These are phyloP conservation scores for Lepidopterella palustris DNA, from an alignment of 495 filamentous ascomycete species.

Conservation along the genomic window DNA sequence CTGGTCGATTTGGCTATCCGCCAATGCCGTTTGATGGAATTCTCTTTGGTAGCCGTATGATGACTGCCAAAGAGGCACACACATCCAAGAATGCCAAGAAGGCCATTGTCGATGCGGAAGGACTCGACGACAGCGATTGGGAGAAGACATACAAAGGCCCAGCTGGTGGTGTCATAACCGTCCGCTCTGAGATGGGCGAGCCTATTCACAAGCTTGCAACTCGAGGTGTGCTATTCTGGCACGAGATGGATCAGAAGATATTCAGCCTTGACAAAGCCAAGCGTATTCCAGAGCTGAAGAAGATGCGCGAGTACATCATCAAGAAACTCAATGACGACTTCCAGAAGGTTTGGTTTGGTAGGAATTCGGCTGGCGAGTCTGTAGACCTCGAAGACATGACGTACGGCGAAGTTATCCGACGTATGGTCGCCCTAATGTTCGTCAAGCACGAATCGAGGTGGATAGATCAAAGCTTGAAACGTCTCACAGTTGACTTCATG, in stretches of 20 bases:
- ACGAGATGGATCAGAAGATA: slow-evolving; percentile 96
- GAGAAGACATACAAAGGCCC: slow-evolving; percentile 93
- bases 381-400: slow-evolving; percentile 99
- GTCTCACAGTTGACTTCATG: slow-evolving; percentile 88
- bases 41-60: slow-evolving; percentile 85
- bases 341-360: slow-evolving; percentile 97
- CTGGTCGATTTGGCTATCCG: slow-evolving; percentile 74
- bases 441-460: slow-evolving; percentile 88
- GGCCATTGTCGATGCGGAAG: slow-evolving; percentile 85
- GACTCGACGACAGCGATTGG: slow-evolving; percentile 84
- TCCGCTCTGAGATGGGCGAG: slow-evolving; percentile 97
- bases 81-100: slow-evolving; percentile 91
- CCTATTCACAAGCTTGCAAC: slow-evolving; percentile 98
- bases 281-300: slow-evolving; percentile 83
- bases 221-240: slow-evolving; percentile 89
- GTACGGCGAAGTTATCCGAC: slow-evolving; percentile 82
- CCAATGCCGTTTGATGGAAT: slow-evolving; percentile 92
- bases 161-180: slow-evolving; percentile 92
- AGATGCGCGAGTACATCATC: slow-evolving; percentile 90
- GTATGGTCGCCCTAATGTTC: slow-evolving; percentile 95
- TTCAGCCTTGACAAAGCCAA: slow-evolving; percentile 95
- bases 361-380: slow-evolving; percentile 72
- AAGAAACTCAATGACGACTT: slow-evolving; percentile 96
- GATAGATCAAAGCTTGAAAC: slow-evolving; percentile 81
- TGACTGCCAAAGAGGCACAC: slow-evolving; percentile 91